A percentile compares a stretch with the other conserved stretches of the same genome.
These are phyloP conservation scores for Thelephora aurantiotincta DNA, from an alignment of 768 basidiomycete genomes.

Conservation along the genomic window DNA sequence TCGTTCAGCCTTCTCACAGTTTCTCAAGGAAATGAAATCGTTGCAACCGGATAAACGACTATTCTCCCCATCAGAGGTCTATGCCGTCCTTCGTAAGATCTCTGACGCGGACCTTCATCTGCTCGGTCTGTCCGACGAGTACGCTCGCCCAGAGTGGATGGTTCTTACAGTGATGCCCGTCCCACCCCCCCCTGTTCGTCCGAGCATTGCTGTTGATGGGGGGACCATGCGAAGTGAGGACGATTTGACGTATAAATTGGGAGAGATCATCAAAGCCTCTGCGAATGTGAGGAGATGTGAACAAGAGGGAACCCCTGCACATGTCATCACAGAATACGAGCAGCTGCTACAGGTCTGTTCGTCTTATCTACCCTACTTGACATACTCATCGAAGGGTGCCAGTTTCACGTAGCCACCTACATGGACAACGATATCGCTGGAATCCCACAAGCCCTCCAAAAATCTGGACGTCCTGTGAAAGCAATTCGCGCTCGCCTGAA, in stretches of 20 bases:
- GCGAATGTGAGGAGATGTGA: constrained; percentile 86
- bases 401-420: constrained; percentile 99
- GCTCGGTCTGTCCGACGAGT: constrained; percentile 88
- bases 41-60: constrained; percentile 71
- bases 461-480: constrained; percentile 94
- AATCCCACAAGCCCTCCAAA: constrained; percentile 92
- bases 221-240: constrained; percentile 96
- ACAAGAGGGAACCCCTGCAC: constrained; percentile 92
- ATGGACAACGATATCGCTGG: constrained; percentile 99
- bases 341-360: constrained; percentile 79
- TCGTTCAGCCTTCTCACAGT: constrained; percentile 4
- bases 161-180: constrained; percentile 96
- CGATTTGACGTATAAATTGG: constrained; percentile 95
- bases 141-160: constrained; percentile 99
- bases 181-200: constrained; percentile 94
- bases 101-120: constrained; percentile 76
- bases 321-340: constrained; percentile 92
- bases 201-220: constrained; percentile 94
- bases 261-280: constrained; percentile 92
- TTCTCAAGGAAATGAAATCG: constrained; percentile 57
- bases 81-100: constrained; percentile 93
- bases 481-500: constrained; percentile 96
- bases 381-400: constrained; percentile 3
- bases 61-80: constrained; percentile 79
- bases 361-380: neutral